Conservation (phyloP, 208 protist species). For the Trypanosoma conorhini region DNA sequence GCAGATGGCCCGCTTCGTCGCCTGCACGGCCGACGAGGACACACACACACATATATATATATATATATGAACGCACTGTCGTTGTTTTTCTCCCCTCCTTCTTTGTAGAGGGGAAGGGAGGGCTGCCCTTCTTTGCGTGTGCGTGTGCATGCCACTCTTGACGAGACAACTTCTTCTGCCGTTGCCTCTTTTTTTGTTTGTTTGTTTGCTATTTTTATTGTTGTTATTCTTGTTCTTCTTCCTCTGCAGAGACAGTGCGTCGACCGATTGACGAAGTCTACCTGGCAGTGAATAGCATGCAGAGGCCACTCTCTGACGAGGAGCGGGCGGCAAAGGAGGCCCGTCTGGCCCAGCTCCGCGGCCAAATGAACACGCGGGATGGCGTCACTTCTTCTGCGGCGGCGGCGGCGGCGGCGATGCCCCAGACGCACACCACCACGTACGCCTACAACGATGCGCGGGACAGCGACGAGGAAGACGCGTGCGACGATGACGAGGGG, state of each 20-base stretch:
- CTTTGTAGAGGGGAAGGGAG: not conserved
- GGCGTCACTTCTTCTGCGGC: not conserved
- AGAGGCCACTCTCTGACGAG: constrained; percentile 34
- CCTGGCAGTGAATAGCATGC: constrained; percentile 8
- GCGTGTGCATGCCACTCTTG: not conserved
- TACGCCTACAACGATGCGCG: constrained; percentile 10
- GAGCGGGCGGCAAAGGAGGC: constrained; percentile 54
- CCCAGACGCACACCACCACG: not conserved
- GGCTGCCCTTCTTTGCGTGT: not conserved
- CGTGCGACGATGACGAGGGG: constrained; percentile 20
- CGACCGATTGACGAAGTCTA: not conserved
- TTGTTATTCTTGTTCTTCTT: not conserved
- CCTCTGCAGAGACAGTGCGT: not conserved
- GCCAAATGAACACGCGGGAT: constrained; percentile 16
- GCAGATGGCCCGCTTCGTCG: not conserved
- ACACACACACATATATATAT: not conserved
- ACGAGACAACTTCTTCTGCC: not conserved
- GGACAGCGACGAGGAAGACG: not conserved
- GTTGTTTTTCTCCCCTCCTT: constrained; percentile 1
- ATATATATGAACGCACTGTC: no score
- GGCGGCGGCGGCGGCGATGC: not conserved
- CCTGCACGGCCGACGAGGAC: not conserved
- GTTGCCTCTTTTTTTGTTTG: not conserved
- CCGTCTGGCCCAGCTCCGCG: constrained; percentile 46
- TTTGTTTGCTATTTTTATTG: not conserved